These are phyloP conservation scores for Paracorniculantispora psalliotae DNA, from an alignment of 2,329 filamentous ascomycete species.

Conservation along the genomic window DNA sequence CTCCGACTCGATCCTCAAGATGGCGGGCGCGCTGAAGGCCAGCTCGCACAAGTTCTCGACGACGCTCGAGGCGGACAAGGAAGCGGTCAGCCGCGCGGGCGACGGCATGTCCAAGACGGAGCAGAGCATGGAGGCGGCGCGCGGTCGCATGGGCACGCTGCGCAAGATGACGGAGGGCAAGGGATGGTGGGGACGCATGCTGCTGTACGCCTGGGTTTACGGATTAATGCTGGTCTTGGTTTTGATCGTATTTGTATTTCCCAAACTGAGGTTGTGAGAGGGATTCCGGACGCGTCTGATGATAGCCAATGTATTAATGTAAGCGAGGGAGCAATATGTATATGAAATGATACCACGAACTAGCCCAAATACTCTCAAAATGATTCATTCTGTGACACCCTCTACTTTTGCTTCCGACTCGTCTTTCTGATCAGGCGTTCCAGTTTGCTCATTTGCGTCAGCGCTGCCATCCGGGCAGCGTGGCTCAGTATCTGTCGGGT, in stretches of 20 bases:
- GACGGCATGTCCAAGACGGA: constrained; percentile 74
- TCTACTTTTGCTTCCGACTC: neutral
- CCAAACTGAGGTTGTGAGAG: constrained; percentile 76
- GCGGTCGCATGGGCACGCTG: constrained; percentile 70
- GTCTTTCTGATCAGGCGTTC: no score
- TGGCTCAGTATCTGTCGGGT: neutral
- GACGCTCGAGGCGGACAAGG: constrained; percentile 67
- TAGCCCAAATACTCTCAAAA: neutral
- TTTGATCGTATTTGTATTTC: constrained; percentile 76
- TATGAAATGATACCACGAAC: constrained; percentile 10
- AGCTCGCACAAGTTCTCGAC: constrained; percentile 67
- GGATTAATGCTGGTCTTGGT: constrained; percentile 74
- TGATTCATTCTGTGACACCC: no score
- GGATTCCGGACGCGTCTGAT: neutral
- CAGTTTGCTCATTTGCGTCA: neutral
- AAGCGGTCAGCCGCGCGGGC: constrained; percentile 64
- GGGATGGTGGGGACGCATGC: constrained; percentile 78
- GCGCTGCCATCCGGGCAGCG: neutral
- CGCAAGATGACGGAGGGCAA: constrained; percentile 79
- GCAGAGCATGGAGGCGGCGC: constrained; percentile 69
- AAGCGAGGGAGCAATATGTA: constrained; percentile 4
- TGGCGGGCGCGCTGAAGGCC: constrained; percentile 72
- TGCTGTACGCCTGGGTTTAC: constrained; percentile 80
- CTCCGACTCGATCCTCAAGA: constrained; percentile 72
- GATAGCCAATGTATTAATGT: constrained; percentile 1